These are phyloP conservation scores for Cytospora leucostoma DNA, from an alignment of 2,329 filamentous ascomycete species.

Conservation along the genomic window DNA sequence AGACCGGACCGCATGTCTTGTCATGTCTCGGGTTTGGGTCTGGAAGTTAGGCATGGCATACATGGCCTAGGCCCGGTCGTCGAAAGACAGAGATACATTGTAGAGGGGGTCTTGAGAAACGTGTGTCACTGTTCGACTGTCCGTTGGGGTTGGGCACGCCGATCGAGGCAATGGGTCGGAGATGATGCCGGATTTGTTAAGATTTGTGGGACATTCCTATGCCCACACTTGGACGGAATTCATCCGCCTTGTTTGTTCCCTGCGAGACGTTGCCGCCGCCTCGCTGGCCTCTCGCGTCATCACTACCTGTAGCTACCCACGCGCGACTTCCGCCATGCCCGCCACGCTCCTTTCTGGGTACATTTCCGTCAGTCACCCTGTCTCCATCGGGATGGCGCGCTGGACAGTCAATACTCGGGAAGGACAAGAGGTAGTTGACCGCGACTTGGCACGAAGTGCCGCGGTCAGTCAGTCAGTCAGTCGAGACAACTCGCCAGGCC, in stretches of 20 bases:
- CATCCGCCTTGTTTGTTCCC: background rate
- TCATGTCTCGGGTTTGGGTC: constrained; percentile 15
- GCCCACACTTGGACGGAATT: background rate
- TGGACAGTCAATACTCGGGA: constrained; percentile 18
- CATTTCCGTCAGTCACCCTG: background rate
- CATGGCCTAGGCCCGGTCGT: constrained; percentile 4
- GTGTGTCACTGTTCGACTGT: background rate
- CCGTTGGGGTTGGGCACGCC: background rate
- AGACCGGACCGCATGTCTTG: constrained; percentile 19
- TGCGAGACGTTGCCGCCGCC: background rate
- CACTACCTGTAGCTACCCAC: constrained; percentile 22
- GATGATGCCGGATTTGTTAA: background rate
- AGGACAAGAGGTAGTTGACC: constrained; percentile 15
- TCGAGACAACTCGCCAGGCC: background rate
- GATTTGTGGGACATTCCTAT: background rate
- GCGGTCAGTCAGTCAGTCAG: background rate
- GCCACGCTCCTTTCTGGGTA: constrained; percentile 15
- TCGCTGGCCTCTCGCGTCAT: background rate
- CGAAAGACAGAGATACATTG: background rate
- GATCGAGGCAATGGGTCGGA: background rate
- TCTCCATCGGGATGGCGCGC: constrained; percentile 13
- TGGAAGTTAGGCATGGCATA: background rate
- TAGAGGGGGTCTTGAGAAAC: background rate
- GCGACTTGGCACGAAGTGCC: constrained; percentile 17
- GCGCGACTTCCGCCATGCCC: constrained; percentile 15